A percentile compares a stretch with the other conserved stretches of the same genome.
Conservation (phyloP, 1,284 basidiomycete species). For the Mycena citricolor region DNA sequence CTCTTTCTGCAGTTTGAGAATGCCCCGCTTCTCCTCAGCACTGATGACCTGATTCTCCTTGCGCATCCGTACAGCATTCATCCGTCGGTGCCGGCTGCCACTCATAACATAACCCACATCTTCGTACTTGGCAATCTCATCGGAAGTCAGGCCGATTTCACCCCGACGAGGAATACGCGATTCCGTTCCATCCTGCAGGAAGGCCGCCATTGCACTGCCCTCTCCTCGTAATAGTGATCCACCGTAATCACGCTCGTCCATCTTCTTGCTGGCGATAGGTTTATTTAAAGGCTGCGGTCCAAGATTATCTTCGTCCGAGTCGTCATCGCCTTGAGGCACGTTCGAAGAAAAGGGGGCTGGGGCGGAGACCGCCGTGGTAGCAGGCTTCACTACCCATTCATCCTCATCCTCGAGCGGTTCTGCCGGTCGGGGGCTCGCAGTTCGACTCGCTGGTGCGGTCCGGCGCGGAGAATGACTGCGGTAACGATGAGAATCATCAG, state of each 20-base stretch:
- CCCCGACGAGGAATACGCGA: constrained; percentile 96
- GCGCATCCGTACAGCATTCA: constrained; percentile 97
- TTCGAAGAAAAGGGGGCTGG: constrained; percentile 10
- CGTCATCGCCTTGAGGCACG: constrained; percentile 34
- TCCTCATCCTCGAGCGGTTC: constrained; percentile 34
- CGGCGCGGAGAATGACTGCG: constrained; percentile 4
- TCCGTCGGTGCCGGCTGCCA: constrained; percentile 87
- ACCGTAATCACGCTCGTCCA: constrained; percentile 82
- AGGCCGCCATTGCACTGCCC: constrained; percentile 96
- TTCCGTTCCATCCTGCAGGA: constrained; percentile 84
- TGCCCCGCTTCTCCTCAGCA: constrained; percentile 95
- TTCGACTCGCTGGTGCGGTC: constrained; percentile 7
- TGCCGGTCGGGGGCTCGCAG: constrained; percentile 3
- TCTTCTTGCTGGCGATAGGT: constrained; percentile 43
- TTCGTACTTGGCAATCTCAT: constrained; percentile 87
- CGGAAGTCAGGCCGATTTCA: constrained; percentile 91
- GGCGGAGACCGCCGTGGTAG: constrained; percentile 29
- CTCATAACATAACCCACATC: constrained; percentile 97
- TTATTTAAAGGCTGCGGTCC: constrained; percentile 59
- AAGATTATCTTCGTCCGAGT: constrained; percentile 50
- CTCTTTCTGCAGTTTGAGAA: constrained; percentile 90
- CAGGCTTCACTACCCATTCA: constrained; percentile 67
- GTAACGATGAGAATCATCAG: neutral
- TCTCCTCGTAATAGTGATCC: constrained; percentile 90
- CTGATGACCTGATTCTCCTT: constrained; percentile 99